Base-by-base conservation (phyloP, 345 rosid genomes). In the thale cress (Arabidopsis thaliana) region DNA sequence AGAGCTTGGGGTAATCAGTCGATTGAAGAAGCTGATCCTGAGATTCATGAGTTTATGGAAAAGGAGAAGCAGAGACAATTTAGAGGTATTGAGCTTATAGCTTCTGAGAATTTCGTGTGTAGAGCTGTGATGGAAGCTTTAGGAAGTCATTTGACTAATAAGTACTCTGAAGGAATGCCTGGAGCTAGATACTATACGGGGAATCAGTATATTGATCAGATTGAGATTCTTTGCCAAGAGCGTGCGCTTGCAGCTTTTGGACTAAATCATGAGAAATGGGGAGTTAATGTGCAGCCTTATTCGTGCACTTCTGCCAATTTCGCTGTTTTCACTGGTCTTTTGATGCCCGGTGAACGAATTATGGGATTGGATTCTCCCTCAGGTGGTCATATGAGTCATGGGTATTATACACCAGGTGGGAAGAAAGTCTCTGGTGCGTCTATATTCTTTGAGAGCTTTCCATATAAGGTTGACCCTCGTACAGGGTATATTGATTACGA, bases 281-380 rank as follows among this genome's bases (percentile, higher is more conserved):
- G 94, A 3, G 91, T 90, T 32, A 90, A 90, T 68, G 96, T 87
- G 51, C 96, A 92, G 80, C 96, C 96, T 2, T 89, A 92, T 78
- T 88, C 96, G 0, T 90, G 96, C 30, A 88, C 92, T 14, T 90
- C 96, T 0, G 97, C 93, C 0, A 93, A 90, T 77, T 87, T 93
- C 11, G 91, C 90, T 0, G 91, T 87, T 40, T 93, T 83, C 65
- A 77, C 90, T 0, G 98, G 91, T 30, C 74, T 88, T 58, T 67
- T 93, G 67, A 75, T 81, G 57, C 93, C 91, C 0, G 93, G 92
- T 9, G 94, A 93, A 22, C 77, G 93, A 9, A 85, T 90, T 37
- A 88, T 90, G 94, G 96, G 96, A 14, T 70, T 93, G 74, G 96
- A 88, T 78, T 78, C 87, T 8, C 91, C 88, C 0, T 93, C 90